A percentile compares a stretch with the other conserved stretches of the same genome.
These are phyloP conservation scores for Venturia oleaginea DNA, from an alignment of 2,329 filamentous ascomycete species.

Conservation along the genomic window DNA sequence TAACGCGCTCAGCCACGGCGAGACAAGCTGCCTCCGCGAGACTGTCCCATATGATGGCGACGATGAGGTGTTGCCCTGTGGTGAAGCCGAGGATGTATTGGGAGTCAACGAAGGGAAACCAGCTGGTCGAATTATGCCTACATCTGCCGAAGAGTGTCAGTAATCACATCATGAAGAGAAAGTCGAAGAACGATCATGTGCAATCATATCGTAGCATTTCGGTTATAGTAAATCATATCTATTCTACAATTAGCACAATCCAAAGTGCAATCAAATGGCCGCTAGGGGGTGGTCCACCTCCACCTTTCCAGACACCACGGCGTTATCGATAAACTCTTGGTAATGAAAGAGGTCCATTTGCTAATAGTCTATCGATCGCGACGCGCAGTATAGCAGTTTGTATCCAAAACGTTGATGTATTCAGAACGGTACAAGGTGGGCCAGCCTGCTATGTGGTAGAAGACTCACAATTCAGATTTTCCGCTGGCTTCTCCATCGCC, in stretches of 20 bases:
- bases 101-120: background rate
- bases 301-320: background rate
- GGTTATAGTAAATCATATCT: background rate
- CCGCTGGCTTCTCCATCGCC: background rate
- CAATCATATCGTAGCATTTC: background rate
- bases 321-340: background rate
- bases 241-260: background rate
- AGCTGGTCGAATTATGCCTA: background rate
- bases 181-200: background rate
- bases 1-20: background rate
- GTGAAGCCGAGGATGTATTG: background rate
- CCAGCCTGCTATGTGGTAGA: background rate
- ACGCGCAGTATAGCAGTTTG: background rate
- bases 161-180: background rate
- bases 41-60: background rate
- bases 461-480: slow-evolving; percentile 13
- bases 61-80: background rate
- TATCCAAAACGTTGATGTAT: background rate
- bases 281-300: background rate
- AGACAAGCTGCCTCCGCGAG: background rate
- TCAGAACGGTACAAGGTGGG: background rate
- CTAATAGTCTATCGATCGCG: background rate
- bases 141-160: background rate
- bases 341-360: background rate
- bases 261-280: background rate